Evolutionary conservation across 75 land plant species (phyloP), one percentile per base, ranked within the genome.

Genomic region (Picea glauca): DNA sequence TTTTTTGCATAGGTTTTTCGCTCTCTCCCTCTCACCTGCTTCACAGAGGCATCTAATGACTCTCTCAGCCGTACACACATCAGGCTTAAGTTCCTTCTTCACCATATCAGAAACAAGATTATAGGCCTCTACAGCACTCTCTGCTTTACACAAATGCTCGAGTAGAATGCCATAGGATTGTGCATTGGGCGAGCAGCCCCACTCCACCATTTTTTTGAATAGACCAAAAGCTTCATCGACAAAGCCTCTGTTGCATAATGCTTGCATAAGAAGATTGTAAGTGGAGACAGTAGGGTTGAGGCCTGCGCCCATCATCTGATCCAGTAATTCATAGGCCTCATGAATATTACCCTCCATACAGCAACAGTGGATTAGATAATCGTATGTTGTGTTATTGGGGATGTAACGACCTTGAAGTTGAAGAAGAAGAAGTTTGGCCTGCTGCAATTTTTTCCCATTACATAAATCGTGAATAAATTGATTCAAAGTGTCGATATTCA

Each of bases 31-130:
- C 70, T 66, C 40, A 33, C 70, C 43, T 66, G 18, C 70, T 17
- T 26, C 40, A 66, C 35, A 66, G 40, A 66, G n/a, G 20, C 20
- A 66, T 38, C 35, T 66, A 66, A 66, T 66, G 40, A 66, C 18
- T 66, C 14, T 38, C 70, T 33, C 32, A 35, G 6, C 35, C 6
- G 35, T 66, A 38, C 40, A 66, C 1, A 35, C 18, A 66, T 66
- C 70, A 33, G n/a, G 70, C 43, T 66, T 66, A 66, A 15, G 17
- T 17, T 66, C 35, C 43, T 66, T 66, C 9, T 66, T 38, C 43
- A 33, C 9, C 70, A 66, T 66, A 66, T 66, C 70, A 9, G n/a
- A 66, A 66, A 66, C 70, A 66, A 66, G 40, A 33, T 66, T 38
- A 66, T 20, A 66, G 35, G 70, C 70, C n/a, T 66, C 70, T 66